Evolutionary conservation across 139 green algal genomes (phyloP).

Genomic region (Desmodesmus armatus): DNA sequence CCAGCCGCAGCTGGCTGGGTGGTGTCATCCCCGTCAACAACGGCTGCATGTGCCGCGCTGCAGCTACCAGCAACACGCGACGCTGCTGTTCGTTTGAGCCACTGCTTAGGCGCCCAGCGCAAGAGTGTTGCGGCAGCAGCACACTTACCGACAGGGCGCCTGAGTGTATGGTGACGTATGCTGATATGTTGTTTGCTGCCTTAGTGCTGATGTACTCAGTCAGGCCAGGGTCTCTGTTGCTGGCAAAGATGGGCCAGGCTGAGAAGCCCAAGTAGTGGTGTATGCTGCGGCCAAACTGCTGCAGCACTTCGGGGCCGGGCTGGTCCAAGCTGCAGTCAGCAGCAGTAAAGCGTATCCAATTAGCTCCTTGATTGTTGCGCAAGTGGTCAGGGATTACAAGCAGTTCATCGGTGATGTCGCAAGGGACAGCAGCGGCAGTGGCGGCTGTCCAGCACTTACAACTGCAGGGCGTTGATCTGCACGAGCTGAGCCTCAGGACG

Average conservation of each 20-base stretch:
- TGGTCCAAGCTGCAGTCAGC: constrained; percentile 60
- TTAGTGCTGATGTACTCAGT: constrained; percentile 61
- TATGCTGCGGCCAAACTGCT: constrained; percentile 20
- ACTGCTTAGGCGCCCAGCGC: background rate
- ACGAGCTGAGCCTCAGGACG: constrained; percentile 47
- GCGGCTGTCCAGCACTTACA: constrained; percentile 56
- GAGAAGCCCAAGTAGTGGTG: constrained; percentile 62
- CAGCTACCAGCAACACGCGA: too few species aligned
- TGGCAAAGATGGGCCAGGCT: constrained; percentile 55
- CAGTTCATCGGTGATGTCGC: background rate
- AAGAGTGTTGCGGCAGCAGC: too few species aligned
- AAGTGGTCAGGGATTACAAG: background rate
- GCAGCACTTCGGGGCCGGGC: constrained; percentile 56
- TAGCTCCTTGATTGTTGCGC: too few species aligned
- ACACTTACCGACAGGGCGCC: constrained; percentile 51
- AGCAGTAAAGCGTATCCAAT: background rate
- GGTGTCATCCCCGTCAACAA: too few species aligned
- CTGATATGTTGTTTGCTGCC: constrained; percentile 49
- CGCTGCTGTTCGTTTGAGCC: too few species aligned
- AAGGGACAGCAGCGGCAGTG: constrained; percentile 1
- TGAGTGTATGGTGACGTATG: constrained; percentile 60
- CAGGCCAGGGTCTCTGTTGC: constrained; percentile 69
- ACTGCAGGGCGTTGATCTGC: constrained; percentile 66
- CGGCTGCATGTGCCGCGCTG: too few species aligned
- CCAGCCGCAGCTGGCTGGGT: too few species aligned